Percentiles rank a stretch among this genome's conserved stretches.
Conservation (phyloP, 345 rosid genomes). For the Moricandia arvensis region DNA sequence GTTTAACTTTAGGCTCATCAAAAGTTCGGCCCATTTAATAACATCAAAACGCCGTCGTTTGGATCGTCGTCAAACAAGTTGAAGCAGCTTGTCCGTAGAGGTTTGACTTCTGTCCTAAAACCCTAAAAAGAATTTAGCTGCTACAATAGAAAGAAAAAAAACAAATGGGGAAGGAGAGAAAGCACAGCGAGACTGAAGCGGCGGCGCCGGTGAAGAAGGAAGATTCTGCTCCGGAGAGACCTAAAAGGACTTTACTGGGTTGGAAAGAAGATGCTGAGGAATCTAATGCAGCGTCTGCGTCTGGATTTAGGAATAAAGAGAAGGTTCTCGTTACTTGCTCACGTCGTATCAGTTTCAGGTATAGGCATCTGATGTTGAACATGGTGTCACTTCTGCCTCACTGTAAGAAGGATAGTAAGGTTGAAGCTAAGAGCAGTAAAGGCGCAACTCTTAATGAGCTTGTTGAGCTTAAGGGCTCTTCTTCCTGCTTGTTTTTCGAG, state of each 20-base stretch:
- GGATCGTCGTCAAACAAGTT: neutral
- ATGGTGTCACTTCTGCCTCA: slow-evolving; percentile 87
- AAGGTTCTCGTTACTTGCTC: slow-evolving; percentile 91
- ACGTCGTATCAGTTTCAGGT: slow-evolving; percentile 91
- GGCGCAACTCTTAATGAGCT: slow-evolving; percentile 60
- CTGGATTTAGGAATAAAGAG: slow-evolving; percentile 77
- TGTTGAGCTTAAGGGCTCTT: slow-evolving; percentile 41
- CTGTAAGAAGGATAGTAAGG: slow-evolving; percentile 92
- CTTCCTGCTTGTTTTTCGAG: slow-evolving; percentile 90
- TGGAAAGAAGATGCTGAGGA: slow-evolving; percentile 62
- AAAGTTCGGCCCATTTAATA: neutral
- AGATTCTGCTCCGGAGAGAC: slow-evolving; percentile 57
- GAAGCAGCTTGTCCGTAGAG: slow-evolving; percentile 13
- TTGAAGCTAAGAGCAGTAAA: slow-evolving; percentile 74
- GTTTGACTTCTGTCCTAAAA: slow-evolving; percentile 13
- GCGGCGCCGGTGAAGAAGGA: slow-evolving; percentile 42
- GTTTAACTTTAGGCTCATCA: slow-evolving; percentile 4
- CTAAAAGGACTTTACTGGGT: slow-evolving; percentile 70
- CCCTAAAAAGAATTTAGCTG: slow-evolving; percentile 5
- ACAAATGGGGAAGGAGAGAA: slow-evolving; percentile 76
- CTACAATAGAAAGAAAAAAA: neutral
- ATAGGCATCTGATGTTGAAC: slow-evolving; percentile 92
- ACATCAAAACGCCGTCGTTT: slow-evolving; percentile 1
- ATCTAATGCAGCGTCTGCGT: slow-evolving; percentile 7
- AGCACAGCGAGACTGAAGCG: slow-evolving; percentile 50